phyloP scores from a whole-genome alignment of 2,329 filamentous ascomycete genomes.

The Ceratocystis albifundus region DNA sequence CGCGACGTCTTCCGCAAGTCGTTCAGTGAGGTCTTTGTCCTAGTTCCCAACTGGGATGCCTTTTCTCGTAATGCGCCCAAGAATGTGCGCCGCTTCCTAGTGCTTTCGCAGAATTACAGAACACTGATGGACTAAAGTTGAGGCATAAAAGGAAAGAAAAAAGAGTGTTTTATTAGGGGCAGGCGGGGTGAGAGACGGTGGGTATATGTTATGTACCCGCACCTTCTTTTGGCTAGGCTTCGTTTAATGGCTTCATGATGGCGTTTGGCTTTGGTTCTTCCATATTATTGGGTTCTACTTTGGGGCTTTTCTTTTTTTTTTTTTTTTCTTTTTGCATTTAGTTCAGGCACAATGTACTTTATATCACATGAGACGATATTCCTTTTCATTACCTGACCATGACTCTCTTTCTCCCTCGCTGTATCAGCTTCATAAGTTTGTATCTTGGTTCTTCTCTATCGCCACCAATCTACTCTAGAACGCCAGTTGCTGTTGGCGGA shows the following conservation, averaged over 20 bases:
- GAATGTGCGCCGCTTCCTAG: conserved; percentile 48
- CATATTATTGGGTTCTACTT: conserved; percentile 8
- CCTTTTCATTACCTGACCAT: neutral
- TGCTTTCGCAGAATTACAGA: conserved; percentile 63
- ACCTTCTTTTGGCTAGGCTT: neutral
- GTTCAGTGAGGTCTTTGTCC: conserved; percentile 70
- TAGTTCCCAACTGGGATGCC: conserved; percentile 63
- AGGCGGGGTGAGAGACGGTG: too few species aligned
- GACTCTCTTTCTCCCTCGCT: conserved; percentile 19
- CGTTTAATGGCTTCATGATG: conserved; percentile 13
- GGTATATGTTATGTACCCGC: too few species aligned
- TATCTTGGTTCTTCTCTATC: neutral
- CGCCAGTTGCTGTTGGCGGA: conserved; percentile 28
- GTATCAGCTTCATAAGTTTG: neutral
- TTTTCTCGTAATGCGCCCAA: conserved; percentile 43
- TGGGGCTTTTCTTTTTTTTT: too few species aligned
- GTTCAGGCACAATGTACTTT: conserved; percentile 6
- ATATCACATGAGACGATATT: neutral
- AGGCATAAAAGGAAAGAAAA: neutral
- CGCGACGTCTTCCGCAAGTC: conserved; percentile 52
- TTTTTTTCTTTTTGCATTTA: neutral
- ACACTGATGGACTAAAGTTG: conserved; percentile 29
- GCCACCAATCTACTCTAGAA: conserved; percentile 7
- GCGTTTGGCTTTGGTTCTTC: conserved; percentile 16
- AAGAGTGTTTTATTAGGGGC: neutral